These are phyloP conservation scores for Nothopassalora personata DNA, from an alignment of 2,329 filamentous ascomycete species.

Conservation along the genomic window DNA sequence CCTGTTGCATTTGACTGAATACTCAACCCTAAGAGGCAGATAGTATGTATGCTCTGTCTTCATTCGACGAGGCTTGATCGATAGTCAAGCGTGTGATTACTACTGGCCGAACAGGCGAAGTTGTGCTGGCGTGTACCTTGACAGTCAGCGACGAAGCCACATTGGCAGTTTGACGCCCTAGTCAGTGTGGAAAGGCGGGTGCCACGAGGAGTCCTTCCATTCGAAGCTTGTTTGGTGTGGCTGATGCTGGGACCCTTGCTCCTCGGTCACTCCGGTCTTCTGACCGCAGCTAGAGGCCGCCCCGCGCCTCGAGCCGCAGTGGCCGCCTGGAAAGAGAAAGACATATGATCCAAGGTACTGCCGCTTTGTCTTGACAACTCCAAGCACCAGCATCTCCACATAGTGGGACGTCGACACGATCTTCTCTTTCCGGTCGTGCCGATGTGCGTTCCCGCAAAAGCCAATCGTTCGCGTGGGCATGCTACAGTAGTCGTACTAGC, in stretches of 20 bases:
- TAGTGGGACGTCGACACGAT: neutral
- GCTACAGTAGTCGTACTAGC: neutral
- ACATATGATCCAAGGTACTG: constrained; percentile 7
- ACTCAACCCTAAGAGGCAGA: neutral
- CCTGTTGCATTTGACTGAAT: neutral
- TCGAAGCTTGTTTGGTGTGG: constrained; percentile 4
- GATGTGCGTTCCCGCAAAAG: neutral
- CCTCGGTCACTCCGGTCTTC: constrained; percentile 4
- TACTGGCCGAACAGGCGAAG: neutral
- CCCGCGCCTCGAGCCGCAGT: neutral
- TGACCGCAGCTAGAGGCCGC: constrained; percentile 4
- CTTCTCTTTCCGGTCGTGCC: neutral
- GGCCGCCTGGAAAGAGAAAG: neutral
- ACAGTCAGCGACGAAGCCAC: constrained; percentile 4
- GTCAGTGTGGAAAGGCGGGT: constrained; percentile 3
- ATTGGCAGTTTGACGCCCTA: neutral
- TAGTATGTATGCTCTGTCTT: neutral
- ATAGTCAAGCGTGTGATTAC: neutral
- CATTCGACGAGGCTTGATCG: neutral
- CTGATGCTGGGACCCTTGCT: neutral
- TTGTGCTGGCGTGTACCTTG: neutral
- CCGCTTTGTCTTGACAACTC: constrained; percentile 8
- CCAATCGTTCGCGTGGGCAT: neutral
- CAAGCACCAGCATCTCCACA: constrained; percentile 1
- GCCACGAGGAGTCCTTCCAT: constrained; percentile 2